Conservation (phyloP, 108 stramenopile species). For the Cylindrotheca closterium region DNA sequence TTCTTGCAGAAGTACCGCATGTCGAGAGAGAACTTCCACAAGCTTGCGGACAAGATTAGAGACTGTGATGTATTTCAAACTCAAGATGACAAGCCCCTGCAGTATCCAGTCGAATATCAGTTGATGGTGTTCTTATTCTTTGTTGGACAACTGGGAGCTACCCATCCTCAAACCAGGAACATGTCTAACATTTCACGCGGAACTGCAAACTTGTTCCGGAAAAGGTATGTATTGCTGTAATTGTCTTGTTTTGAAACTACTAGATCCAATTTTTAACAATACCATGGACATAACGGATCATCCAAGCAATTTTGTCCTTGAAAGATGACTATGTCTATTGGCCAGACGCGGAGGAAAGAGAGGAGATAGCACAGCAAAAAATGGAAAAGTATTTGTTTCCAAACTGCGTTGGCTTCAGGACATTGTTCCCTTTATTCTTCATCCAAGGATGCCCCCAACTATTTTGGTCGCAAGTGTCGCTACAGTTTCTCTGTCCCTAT, state of each 20-base stretch:
- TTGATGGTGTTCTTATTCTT: slow-evolving; percentile 22
- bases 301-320: slow-evolving; percentile 7
- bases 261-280: no score
- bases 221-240: no score
- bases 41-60: slow-evolving; percentile 10
- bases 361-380: slow-evolving; percentile 11
- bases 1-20: slow-evolving; percentile 15
- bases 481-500: slow-evolving; percentile 20
- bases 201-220: background rate
- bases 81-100: slow-evolving; percentile 1
- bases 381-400: slow-evolving; percentile 15
- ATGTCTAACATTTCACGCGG: slow-evolving; percentile 3
- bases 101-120: slow-evolving; percentile 24
- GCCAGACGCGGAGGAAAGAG: slow-evolving; percentile 28
- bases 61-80: slow-evolving; percentile 20
- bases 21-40: background rate
- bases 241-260: no score
- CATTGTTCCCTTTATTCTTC: slow-evolving; percentile 21
- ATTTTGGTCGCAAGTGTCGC: slow-evolving; percentile 22
- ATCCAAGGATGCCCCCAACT: slow-evolving; percentile 21
- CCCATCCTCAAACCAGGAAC: background rate
- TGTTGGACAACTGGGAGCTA: slow-evolving; percentile 16
- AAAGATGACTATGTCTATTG: slow-evolving; percentile 11
- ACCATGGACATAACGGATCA: no score
- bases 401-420: slow-evolving; percentile 31